Evolutionary conservation across 1,139 yeast species (phyloP), one percentile per base, ranked within the genome.

Genomic region (Taphrina betulina): DNA sequence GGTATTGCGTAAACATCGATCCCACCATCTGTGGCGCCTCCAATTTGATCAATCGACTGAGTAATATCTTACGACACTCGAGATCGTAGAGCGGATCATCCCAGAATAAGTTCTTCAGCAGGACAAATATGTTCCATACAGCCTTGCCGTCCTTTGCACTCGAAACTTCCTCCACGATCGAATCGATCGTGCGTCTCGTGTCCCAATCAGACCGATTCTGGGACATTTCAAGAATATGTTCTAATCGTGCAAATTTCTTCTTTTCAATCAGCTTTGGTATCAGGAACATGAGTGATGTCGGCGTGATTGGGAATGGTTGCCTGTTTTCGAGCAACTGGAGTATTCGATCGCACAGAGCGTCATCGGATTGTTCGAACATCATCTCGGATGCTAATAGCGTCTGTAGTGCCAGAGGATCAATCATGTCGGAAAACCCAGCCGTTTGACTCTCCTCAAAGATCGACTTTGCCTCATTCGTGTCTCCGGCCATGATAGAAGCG

Each of bases 61-160:
- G 29, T 12, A 40, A 14, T 8, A 24, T 23, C 17, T 14, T 22
- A 20, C 54, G 45, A 10, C 22, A 14, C 16, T 38, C 41, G 2
- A 40, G 43, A 10, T 20, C 40, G 40, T 50, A 50, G 24, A 17
- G 19, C 14, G 45, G 41, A 20, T 50, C 46, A 42, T 50, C 35
- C 54, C 54, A 50, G 29, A 50, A 50, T n/a, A 50, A 28, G 19
- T 50, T 50, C 33, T 33, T 20, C 1, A 50, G 41, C 26, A 50
- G 40, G 24, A 50, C 37, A 26, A 26, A 50, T 10, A 31, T n/a
- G 22, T 50, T 50, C 54, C 45, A 50, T 8, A 50, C 54, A 14
- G 20, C 31, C 26, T 50, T 50, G 7, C 40, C 26, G 22, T 31
- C 46, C 12, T 31, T 33, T 16, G 54, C 54, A 12, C 8, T 14